These are phyloP conservation scores for Globisporangium polare DNA, from an alignment of 352 stramenopile genomes.

Conservation along the genomic window DNA sequence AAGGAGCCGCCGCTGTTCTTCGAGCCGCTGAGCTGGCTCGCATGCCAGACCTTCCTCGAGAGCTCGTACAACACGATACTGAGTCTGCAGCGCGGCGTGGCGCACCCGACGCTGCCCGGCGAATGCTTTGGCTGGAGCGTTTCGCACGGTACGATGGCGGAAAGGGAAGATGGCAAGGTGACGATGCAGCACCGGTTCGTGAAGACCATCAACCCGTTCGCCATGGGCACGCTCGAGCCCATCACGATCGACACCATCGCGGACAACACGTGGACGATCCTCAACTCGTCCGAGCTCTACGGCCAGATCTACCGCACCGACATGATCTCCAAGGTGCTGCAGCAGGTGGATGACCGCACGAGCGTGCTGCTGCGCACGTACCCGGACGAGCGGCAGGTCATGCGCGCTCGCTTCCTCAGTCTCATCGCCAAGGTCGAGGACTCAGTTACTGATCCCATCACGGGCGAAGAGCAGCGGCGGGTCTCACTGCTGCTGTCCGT, in stretches of 20 bases:
- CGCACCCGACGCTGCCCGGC: neutral
- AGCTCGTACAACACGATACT: slow-evolving; percentile 8
- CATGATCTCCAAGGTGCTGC: slow-evolving; percentile 35
- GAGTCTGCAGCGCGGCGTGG: neutral
- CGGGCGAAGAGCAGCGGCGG: slow-evolving; percentile 20
- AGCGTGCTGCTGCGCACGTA: slow-evolving; percentile 37
- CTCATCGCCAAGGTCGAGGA: slow-evolving; percentile 29
- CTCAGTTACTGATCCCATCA: slow-evolving; percentile 21
- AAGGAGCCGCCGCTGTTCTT: slow-evolving; percentile 12
- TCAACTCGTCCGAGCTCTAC: slow-evolving; percentile 35
- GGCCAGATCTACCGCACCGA: slow-evolving; percentile 32
- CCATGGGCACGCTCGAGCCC: slow-evolving; percentile 17
- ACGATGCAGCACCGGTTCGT: slow-evolving; percentile 35
- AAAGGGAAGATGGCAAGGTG: neutral
- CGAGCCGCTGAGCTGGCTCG: slow-evolving; percentile 6
- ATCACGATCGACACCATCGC: slow-evolving; percentile 32
- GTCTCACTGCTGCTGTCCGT: slow-evolving; percentile 26
- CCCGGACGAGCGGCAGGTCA: slow-evolving; percentile 29
- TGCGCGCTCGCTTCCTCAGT: slow-evolving; percentile 29
- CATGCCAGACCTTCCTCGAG: slow-evolving; percentile 1
- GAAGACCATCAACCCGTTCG: slow-evolving; percentile 26
- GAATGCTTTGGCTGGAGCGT: slow-evolving; percentile 11
- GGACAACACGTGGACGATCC: slow-evolving; percentile 31
- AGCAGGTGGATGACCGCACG: slow-evolving; percentile 35
- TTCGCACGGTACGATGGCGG: neutral